phyloP scores from a whole-genome alignment of 345 rosid species.

The Boechera divaricarpa region DNA sequence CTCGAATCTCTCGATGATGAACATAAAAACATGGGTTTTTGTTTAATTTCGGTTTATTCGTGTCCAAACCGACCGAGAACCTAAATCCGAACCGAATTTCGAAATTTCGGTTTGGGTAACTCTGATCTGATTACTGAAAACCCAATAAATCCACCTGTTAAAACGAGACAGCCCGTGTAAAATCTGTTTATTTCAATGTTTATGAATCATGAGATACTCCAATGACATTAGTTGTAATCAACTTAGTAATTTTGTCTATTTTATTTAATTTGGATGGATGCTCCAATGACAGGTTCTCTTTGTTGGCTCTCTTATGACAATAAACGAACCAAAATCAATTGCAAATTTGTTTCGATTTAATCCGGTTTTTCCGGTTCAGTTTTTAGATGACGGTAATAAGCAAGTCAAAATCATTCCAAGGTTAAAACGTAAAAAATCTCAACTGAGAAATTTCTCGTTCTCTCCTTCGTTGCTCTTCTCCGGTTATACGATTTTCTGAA shows the following conservation, averaged over 20 bases:
- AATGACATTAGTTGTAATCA: too few relatives aligned
- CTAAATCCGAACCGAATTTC: too few relatives aligned
- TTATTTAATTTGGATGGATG: too few relatives aligned
- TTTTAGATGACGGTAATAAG: neutral
- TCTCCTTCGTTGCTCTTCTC: slow-evolving; percentile 1
- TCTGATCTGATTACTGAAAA: neutral
- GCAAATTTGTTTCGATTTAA: slow-evolving; percentile 14
- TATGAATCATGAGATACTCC: too few relatives aligned
- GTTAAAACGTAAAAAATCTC: neutral
- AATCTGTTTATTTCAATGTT: too few relatives aligned
- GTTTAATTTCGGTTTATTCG: too few relatives aligned
- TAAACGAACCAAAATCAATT: neutral
- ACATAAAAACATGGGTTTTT: neutral
- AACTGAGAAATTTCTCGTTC: neutral
- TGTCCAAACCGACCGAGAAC: too few relatives aligned
- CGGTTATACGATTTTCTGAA: slow-evolving; percentile 12
- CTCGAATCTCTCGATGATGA: neutral
- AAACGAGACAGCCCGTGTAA: too few relatives aligned
- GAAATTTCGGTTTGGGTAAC: too few relatives aligned
- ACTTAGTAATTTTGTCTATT: neutral
- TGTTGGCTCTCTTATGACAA: neutral
- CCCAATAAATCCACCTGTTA: too few relatives aligned
- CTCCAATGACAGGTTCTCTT: too few relatives aligned
- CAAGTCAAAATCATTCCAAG: slow-evolving; percentile 16
- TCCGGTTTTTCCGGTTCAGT: slow-evolving; percentile 8